phyloP scores from a whole-genome alignment of 2,329 filamentous ascomycete species.

The Trematosphaeria pertusa region DNA sequence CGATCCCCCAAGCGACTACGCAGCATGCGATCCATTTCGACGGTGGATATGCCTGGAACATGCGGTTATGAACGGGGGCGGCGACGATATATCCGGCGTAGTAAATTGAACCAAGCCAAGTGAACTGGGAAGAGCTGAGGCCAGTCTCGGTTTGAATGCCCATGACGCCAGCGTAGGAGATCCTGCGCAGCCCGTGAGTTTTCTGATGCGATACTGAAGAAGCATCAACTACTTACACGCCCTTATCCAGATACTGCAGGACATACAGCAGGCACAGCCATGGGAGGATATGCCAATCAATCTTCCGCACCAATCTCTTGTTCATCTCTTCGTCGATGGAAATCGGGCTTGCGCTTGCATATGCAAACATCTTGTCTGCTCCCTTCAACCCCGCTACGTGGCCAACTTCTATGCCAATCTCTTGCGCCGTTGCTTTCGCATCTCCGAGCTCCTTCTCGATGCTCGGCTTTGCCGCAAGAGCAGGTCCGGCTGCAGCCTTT shows the following conservation, averaged over 20 bases:
- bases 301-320: constrained; percentile 11
- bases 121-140: constrained; percentile 53
- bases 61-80: neutral
- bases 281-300: constrained; percentile 17
- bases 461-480: too few species aligned
- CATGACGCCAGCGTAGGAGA: constrained; percentile 35
- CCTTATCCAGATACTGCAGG: constrained; percentile 20
- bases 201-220: too few species aligned
- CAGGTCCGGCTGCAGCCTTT: too few species aligned
- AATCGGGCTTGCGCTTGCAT: too few species aligned
- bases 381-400: too few species aligned
- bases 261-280: constrained; percentile 18
- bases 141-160: constrained; percentile 36
- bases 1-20: constrained; percentile 19
- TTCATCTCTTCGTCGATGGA: constrained; percentile 13
- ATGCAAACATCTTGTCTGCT: too few species aligned
- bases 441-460: too few species aligned
- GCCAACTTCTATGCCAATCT: too few species aligned
- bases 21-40: constrained; percentile 22
- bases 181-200: too few species aligned
- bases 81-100: constrained; percentile 51
- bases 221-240: too few species aligned
- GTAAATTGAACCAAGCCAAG: constrained; percentile 52
- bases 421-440: too few species aligned
- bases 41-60: constrained; percentile 15